phyloP scores from a whole-genome alignment of 2,329 filamentous ascomycete species.

The Eutypella sp. region DNA sequence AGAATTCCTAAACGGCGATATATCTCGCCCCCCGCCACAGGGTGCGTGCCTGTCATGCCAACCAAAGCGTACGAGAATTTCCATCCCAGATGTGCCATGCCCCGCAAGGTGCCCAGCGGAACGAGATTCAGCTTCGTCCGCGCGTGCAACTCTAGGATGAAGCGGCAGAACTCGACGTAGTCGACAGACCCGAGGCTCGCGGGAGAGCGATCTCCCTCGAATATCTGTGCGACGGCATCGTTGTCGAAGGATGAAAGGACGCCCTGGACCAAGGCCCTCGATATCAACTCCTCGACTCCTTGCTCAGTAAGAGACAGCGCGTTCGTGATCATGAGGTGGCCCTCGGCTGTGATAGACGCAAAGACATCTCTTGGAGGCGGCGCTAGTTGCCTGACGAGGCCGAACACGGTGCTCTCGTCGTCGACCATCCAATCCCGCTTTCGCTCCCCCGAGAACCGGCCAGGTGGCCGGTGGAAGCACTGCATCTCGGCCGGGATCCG shows the following conservation, averaged over 20 bases:
- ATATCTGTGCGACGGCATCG: neutral
- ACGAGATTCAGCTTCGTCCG: neutral
- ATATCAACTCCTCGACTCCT: neutral
- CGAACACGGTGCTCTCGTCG: neutral
- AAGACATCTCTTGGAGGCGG: neutral
- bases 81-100: neutral
- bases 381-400: neutral
- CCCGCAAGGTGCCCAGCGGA: neutral
- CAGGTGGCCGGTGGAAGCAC: neutral
- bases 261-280: neutral
- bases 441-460: neutral
- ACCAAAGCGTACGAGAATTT: neutral
- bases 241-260: neutral
- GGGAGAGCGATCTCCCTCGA: neutral
- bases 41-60: neutral
- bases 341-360: neutral
- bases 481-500: neutral
- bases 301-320: neutral
- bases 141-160: neutral
- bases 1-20: neutral
- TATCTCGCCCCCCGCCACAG: neutral
- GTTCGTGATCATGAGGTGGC: neutral
- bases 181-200: neutral
- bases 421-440: neutral
- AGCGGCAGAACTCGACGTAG: neutral